Evolutionary conservation across 2,329 filamentous ascomycete genomes (phyloP), one percentile per base, ranked within the genome.

Genomic region (Penicillium crustosum): DNA sequence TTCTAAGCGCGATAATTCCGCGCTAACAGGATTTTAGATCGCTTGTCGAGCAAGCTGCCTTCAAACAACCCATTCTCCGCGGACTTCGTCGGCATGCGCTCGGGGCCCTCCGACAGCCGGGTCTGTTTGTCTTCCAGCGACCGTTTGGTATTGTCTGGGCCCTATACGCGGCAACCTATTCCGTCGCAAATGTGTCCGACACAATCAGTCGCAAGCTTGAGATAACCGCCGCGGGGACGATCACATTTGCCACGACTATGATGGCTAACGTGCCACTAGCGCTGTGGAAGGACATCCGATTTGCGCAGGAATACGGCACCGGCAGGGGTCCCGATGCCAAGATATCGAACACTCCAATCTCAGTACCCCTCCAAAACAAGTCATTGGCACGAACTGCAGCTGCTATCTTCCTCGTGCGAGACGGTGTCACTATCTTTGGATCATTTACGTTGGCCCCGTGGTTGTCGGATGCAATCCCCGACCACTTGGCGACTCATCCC

Each of bases 111-210:
- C 63, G 49, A 45, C 49, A 59, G 23, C 68, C 68, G 1, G 43
- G 51, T 0, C 53, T 58, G 21, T 77, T 75, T 57, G 61, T 75
- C 36, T 64, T 69, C 49, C 73, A 69, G 53, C 73, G 74, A 9
- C 75, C 75, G 2, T 74, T 73, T 50, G 68, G 72, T 49, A 64
- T 77, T 3, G 70, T 77, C 39, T 76, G 74, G 64, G 71, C 76
- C 51, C 79, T 94, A 44, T 96, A 96, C 79, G 89, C 86, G 63
- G 87, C 89, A 63, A 96, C 92, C 55, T 96, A 95, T 78, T 78
- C 91, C 15, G 90, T 89, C 2, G 91, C 92, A 62, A 96, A 96
- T 79, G 77, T 82, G 12, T 83, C 94, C 70, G 92, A 96, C 77
- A 96, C 91, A 0, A 74, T 84, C 36, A 49, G 85, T 49, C 86